A percentile compares a stretch with the other conserved stretches of the same genome.
phyloP scores from a whole-genome alignment of 2,329 filamentous ascomycete genomes.

The Neopestalotiopsis sp. region DNA sequence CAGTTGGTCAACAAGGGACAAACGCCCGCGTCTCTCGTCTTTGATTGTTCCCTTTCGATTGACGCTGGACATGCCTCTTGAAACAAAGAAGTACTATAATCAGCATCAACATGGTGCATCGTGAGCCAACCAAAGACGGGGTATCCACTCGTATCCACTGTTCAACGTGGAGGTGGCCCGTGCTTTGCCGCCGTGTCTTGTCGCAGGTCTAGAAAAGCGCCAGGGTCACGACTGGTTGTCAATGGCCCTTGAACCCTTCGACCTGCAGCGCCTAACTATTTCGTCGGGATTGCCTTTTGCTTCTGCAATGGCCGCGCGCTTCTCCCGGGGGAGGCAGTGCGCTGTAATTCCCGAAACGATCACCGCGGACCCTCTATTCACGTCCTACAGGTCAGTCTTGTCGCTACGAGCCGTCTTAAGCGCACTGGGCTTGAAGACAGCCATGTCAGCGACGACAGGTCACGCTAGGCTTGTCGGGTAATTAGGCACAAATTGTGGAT shows the following conservation, averaged over 20 bases:
- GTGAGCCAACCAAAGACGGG: background rate
- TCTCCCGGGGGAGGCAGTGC: background rate
- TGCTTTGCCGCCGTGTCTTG: background rate
- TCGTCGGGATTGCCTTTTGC: background rate
- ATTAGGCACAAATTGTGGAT: no score
- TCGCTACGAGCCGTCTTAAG: background rate
- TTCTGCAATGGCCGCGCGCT: background rate
- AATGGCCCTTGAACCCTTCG: background rate
- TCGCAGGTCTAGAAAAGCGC: background rate
- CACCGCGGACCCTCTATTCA: background rate
- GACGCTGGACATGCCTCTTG: background rate
- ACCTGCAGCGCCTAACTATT: background rate
- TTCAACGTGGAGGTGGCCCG: background rate
- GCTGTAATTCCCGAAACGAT: background rate
- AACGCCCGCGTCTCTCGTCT: background rate
- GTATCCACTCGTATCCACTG: background rate
- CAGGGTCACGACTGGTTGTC: background rate
- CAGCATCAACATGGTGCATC: background rate
- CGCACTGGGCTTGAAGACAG: no score
- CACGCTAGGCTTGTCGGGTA: no score
- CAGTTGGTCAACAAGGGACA: background rate
- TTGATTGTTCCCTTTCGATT: background rate
- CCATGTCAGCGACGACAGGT: no score
- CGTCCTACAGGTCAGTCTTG: background rate
- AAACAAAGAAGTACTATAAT: slow-evolving; percentile 2